Evolutionary conservation across 768 basidiomycete genomes (phyloP), one percentile per base, ranked within the genome.

Genomic region (Calvatia gigantea): DNA sequence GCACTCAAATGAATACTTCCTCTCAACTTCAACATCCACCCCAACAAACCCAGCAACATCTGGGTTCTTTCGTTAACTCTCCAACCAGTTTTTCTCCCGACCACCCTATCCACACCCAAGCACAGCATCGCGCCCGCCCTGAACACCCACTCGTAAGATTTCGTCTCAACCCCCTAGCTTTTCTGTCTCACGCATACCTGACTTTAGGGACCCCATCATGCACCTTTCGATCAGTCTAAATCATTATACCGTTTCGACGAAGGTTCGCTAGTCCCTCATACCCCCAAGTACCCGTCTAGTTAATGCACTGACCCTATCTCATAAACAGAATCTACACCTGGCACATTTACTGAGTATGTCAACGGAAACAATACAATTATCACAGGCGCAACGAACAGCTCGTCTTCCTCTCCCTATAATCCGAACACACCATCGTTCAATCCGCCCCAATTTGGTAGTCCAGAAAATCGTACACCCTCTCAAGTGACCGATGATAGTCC

Each of bases 171-270:
- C 12, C 25, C n/a, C 28, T 25, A 15, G 8, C 7, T n/a, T 17
- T 37, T 9, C 15, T 28, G 3, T 37, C 4, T 21, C 11, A 23
- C 21, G 19, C 12, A 42, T 41, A 19, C 6, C 31, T 19, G 6
- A 14, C 27, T 41, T 6, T 15, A 55, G 38, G 17, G 33, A 3
- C 44, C 38, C 7, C 53, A 54, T 35, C 53, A 35, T 15, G 32
- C 25, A 23, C 39, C 43, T 6, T 46, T 54, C 17, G 53, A 54
- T 11, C 42, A 43, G 15, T 15, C 54, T 4, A 47, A 47, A 17
- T 21, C 54, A 6, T 39, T 55, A 8, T 55, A 55, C 17, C 44
- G 37, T 31, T 39, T 55, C 28, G 54, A 55, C 17, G 54, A 55
- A 41, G 44, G 54, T 55, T 19, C 21, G 51, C 44, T 6, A 3